phyloP scores from a whole-genome alignment of 176 grass and related monocot species.

The Aegilops bicornis region DNA sequence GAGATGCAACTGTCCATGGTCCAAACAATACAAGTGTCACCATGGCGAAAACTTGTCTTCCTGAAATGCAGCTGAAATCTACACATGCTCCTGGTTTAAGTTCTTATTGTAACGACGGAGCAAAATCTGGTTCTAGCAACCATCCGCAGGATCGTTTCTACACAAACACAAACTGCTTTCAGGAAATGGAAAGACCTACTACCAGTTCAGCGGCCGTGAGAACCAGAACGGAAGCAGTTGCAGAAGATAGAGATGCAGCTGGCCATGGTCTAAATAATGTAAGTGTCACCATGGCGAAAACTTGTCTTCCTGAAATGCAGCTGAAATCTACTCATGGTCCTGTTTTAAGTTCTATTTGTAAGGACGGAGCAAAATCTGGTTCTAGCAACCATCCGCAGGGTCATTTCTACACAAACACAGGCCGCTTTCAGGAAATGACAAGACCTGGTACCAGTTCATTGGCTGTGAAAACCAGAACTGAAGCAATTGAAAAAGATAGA shows the following conservation, averaged over 20 bases:
- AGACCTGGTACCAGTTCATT: constrained; percentile 6
- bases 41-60: constrained; percentile 1
- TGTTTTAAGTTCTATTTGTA: constrained; percentile 29
- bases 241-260: neutral
- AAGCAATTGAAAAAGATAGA: constrained; percentile 16
- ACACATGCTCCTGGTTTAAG: constrained; percentile 3
- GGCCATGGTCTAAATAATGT: neutral
- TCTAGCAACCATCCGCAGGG: constrained; percentile 13
- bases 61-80: constrained; percentile 30
- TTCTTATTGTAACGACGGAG: constrained; percentile 23
- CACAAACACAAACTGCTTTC: constrained; percentile 1
- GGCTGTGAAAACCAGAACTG: constrained; percentile 34
- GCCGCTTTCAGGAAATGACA: constrained; percentile 24
- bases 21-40: constrained; percentile 6
- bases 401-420: constrained; percentile 11
- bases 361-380: constrained; percentile 21
- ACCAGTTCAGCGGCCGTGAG: constrained; percentile 2
- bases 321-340: neutral
- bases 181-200: constrained; percentile 2
- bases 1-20: neutral
- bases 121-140: constrained; percentile 30
- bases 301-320: constrained; percentile 19
- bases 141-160: constrained; percentile 18
- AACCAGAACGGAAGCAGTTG: neutral
- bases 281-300: constrained; percentile 5